Evolutionary conservation across 116 monocot genomes (phyloP), one percentile per base, ranked within the genome.

Genomic region (Iris pallida): DNA sequence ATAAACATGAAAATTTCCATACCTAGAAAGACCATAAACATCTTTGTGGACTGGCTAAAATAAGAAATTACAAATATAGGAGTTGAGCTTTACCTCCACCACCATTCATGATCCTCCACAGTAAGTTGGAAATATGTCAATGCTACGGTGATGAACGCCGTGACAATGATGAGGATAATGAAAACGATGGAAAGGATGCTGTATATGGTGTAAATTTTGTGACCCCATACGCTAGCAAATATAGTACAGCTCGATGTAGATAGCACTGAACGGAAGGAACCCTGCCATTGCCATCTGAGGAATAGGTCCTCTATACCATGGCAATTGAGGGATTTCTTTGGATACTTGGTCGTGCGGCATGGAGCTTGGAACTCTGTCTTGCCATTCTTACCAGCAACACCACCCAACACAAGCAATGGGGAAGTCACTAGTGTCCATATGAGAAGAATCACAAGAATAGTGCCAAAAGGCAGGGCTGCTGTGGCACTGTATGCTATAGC

Each of bases 151-250:
- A 87, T 87, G 69, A 87, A 87, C 12, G 87, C 87, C 2, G 87
- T 87, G 18, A 87, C 87, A 44, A 83, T 83, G 65, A 87, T 73
- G 66, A 86, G 77, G 58, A 87, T 80, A 57, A 87, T 87, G 73
- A 87, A 87, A 51, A 87, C 80, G 51, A 87, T 78, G 58, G 83
- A 87, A 59, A 87, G 87, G 68, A 87, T 87, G 65, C 78, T 78
- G 47, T 87, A 87, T 64, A 87, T 87, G 46, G 83, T 87, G 74
- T 87, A 83, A 67, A 83, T 83, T 72, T 68, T 80, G 75, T 87
- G 87, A 43, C 87, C 87, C 87, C 87, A 87, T 15, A 83, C 74
- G 57, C 87, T 83, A 67, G 80, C 83, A 72, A 87, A 87, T 66
- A 80, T 87, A 87, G 62, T 87, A 87, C 11, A 87, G 78, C 71